Conservation (phyloP, 257 asterid genomes). For the Ocimum tenuiflorum region DNA sequence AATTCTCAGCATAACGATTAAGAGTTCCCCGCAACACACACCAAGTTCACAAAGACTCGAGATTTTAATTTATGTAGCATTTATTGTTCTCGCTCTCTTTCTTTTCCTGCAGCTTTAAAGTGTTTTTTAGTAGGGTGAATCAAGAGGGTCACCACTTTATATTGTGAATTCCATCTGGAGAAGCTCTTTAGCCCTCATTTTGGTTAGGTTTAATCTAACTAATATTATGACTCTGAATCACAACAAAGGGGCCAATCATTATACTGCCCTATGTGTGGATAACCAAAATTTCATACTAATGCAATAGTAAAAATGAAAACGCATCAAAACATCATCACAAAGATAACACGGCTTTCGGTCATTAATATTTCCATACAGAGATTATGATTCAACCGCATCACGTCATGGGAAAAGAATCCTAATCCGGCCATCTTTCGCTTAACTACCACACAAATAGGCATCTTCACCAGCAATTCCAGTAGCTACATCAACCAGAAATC, state of each 20-base stretch:
- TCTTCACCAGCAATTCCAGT: conserved; percentile 16
- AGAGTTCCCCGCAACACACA: too few relatives aligned
- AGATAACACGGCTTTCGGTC: neutral
- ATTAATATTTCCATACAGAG: neutral
- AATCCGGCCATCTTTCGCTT: conserved; percentile 11
- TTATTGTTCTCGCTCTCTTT: too few relatives aligned
- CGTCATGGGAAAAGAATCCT: neutral
- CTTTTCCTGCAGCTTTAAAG: too few relatives aligned
- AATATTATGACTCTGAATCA: neutral
- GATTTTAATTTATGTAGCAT: too few relatives aligned
- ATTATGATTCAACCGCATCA: neutral
- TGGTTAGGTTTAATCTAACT: neutral
- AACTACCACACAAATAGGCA: conserved; percentile 1
- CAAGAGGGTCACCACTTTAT: neutral
- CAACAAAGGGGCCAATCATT: neutral
- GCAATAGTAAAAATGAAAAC: neutral
- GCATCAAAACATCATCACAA: neutral
- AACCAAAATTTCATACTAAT: neutral
- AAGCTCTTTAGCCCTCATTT: neutral
- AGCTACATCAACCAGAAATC: conserved; percentile 15
- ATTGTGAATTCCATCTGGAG: neutral
- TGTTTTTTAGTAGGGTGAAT: neutral
- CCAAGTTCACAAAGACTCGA: too few relatives aligned
- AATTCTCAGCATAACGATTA: too few relatives aligned
- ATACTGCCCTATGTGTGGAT: neutral